Conservation (phyloP, 805 yeast species). For the Ogataea parapolymorpha region DNA sequence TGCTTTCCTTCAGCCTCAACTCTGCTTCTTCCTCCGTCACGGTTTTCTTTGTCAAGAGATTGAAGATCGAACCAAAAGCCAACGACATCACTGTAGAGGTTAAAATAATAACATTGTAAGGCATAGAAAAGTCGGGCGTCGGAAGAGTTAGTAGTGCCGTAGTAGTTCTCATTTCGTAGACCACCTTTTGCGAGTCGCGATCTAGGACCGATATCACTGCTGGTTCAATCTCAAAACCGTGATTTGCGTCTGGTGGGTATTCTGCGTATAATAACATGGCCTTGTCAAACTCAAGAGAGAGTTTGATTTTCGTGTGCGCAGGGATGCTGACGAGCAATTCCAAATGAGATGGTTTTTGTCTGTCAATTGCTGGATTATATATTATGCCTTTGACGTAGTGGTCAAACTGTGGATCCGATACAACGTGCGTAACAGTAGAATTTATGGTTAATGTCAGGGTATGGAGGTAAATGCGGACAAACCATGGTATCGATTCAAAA, state of each 20-base stretch:
- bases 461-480: constrained; percentile 76
- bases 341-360: constrained; percentile 77
- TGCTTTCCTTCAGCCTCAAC: constrained; percentile 15
- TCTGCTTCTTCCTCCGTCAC: constrained; percentile 74
- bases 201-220: constrained; percentile 66
- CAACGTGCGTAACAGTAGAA: constrained; percentile 19
- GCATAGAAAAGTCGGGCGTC: constrained; percentile 98
- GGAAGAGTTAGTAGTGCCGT: constrained; percentile 85
- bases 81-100: constrained; percentile 93
- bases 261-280: constrained; percentile 80
- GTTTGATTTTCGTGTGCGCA: constrained; percentile 51
- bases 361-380: constrained; percentile 76
- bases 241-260: constrained; percentile 99
- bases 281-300: constrained; percentile 82
- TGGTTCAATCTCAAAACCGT: constrained; percentile 93
- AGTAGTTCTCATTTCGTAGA: constrained; percentile 69
- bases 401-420: constrained; percentile 28
- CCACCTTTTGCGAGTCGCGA: constrained; percentile 13
- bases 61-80: constrained; percentile 83
- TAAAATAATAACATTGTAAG: constrained; percentile 91
- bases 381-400: constrained; percentile 48
- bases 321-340: constrained; percentile 70
- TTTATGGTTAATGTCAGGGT: constrained; percentile 46
- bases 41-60: constrained; percentile 68
- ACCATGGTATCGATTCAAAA: constrained; percentile 91